Base-by-base conservation (phyloP, 2,329 filamentous ascomycete species). In the Cordyceps fumosorosea region DNA sequence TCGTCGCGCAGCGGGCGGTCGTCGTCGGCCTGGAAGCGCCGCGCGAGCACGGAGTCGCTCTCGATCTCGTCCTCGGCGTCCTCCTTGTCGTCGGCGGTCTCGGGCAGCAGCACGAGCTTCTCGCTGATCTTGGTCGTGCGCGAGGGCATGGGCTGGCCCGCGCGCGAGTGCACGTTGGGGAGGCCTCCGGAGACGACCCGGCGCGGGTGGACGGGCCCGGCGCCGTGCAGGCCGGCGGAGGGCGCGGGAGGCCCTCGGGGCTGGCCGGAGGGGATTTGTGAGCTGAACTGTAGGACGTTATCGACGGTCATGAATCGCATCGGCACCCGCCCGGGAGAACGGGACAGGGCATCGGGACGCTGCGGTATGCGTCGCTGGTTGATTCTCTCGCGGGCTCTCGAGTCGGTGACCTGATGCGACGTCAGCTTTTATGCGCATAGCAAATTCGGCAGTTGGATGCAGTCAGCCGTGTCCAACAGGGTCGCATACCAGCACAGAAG, bases 71-170 rank as follows among this genome's bases (percentile, higher is more conserved):
- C 89, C 45, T 86, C 85, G 60, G 76, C 77, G 29, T 81, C 82
- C 22, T 78, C 76, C 44, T 78, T 75, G 47, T 74, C 73, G 8
- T 85, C 87, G 7, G 85, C 87, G 1, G 92, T 89, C 71, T 97
- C 93, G 0, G 95, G 95, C 16, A 99, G 82, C 42, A 98, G 80
- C 0, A 99, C 95, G n/a, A 99, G 81, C 76, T 98, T 98, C 78
- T 98, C 91, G 74, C 91, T 96, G 66, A 96, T 89, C 75, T 98
- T 97, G 32, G 91, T 96, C 44, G 92, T 96, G 59, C 95, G 85
- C 6, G 91, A 89, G 0, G 93, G 95, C 67, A 97, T 77, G 51
- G 80, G 82, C 62, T 85, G 81, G 64, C 81, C 82, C 58, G 78
- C 78, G 5, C 81, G 76, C 29, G 75, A 76, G 26, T 73, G 74